Percentiles rank a stretch among this genome's conserved stretches.
Conservation (phyloP, 176 grass and related monocot species). For the Rhynchospora breviuscula region DNA sequence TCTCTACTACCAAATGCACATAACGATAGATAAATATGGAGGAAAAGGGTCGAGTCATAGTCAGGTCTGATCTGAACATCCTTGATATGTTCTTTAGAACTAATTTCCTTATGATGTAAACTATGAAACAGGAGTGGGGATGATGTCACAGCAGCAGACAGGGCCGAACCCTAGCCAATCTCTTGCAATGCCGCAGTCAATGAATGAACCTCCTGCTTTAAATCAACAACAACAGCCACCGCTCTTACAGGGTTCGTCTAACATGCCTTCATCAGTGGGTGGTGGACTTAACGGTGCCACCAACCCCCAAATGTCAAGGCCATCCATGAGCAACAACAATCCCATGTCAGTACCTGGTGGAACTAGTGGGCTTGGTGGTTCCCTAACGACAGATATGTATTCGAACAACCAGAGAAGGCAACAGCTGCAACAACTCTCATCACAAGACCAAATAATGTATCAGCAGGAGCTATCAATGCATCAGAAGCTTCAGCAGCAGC, state of each 20-base stretch:
- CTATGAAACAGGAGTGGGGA: slow-evolving; percentile 39
- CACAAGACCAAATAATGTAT: slow-evolving; percentile 61
- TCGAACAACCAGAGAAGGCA: slow-evolving; percentile 65
- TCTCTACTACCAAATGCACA: background rate
- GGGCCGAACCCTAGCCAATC: slow-evolving; percentile 53
- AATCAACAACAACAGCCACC: slow-evolving; percentile 40
- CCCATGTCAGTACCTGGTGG: background rate
- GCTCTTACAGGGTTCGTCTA: slow-evolving; percentile 36
- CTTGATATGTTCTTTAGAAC: background rate
- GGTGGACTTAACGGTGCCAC: background rate
- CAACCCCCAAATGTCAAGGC: background rate
- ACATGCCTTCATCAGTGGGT: background rate
- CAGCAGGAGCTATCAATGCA: slow-evolving; percentile 55
- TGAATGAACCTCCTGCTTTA: slow-evolving; percentile 44
- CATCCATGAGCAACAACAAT: slow-evolving; percentile 13
- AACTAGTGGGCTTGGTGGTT: slow-evolving; percentile 1
- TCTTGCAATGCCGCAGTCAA: slow-evolving; percentile 40
- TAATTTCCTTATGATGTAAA: background rate
- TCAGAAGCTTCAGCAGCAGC: slow-evolving; percentile 47
- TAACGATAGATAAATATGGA: background rate
- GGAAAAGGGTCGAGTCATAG: background rate
- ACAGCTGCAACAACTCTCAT: slow-evolving; percentile 46
- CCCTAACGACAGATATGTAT: slow-evolving; percentile 25
- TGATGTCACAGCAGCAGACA: slow-evolving; percentile 32
- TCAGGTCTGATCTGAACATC: background rate